Conservation (phyloP, 306 rosid genomes). For the Vigna unguiculata region DNA sequence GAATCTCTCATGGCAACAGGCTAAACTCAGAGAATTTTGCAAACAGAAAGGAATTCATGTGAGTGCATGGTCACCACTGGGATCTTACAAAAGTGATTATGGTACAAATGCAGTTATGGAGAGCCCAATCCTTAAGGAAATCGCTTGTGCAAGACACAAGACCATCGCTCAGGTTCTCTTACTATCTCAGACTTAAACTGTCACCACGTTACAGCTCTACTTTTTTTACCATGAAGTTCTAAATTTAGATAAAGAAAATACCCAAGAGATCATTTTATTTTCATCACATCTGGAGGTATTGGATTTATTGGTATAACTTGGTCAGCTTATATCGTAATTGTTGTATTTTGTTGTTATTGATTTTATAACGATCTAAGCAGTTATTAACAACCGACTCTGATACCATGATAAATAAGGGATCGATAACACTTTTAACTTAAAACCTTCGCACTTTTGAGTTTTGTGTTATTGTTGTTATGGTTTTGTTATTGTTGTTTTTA, state of each 20-base stretch:
- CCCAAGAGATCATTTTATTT: too few species aligned
- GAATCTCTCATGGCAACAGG: constrained; percentile 50
- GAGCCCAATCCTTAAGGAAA: constrained; percentile 47
- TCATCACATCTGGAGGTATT: too few species aligned
- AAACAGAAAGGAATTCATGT: constrained; percentile 48
- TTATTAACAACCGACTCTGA: too few species aligned
- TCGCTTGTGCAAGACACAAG: constrained; percentile 46
- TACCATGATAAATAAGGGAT: too few species aligned
- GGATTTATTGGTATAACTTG: too few species aligned
- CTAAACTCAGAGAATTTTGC: constrained; percentile 49
- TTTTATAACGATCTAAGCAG: too few species aligned
- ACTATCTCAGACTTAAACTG: not conserved
- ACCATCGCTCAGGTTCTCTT: constrained; percentile 48
- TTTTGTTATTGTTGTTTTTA: too few species aligned
- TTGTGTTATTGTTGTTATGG: too few species aligned
- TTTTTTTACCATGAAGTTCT: not conserved
- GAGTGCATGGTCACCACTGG: constrained; percentile 63
- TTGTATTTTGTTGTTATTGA: too few species aligned
- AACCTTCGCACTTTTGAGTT: too few species aligned
- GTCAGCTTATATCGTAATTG: too few species aligned
- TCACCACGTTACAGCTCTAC: not conserved
- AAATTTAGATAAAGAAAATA: not conserved
- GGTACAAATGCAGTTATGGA: constrained; percentile 49
- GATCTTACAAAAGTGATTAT: constrained; percentile 30
- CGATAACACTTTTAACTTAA: too few species aligned